These are phyloP conservation scores for Rutstroemia sydowiana DNA, from an alignment of 2,329 filamentous ascomycete species.

Conservation along the genomic window DNA sequence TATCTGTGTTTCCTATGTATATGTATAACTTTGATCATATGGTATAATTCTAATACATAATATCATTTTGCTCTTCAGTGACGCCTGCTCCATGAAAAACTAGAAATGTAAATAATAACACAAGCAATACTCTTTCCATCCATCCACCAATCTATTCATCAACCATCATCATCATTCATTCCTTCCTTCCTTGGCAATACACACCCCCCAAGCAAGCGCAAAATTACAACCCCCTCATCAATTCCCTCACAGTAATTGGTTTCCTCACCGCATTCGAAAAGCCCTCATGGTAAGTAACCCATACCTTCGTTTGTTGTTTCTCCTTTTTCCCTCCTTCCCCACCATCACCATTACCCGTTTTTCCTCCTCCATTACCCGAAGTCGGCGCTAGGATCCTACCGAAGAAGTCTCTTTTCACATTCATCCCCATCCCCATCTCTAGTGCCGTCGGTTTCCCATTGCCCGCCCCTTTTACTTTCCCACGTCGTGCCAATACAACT, in stretches of 20 bases:
- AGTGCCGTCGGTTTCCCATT: neutral
- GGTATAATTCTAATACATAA: too few relatives aligned
- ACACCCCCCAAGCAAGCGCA: neutral
- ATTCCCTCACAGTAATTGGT: constrained; percentile 72
- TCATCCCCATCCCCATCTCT: constrained; percentile 16
- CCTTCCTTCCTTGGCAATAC: too few relatives aligned
- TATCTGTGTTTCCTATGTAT: too few relatives aligned
- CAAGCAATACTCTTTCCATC: neutral
- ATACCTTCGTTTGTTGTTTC: constrained; percentile 54
- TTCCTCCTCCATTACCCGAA: constrained; percentile 23
- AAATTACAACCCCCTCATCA: constrained; percentile 53
- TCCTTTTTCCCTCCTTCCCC: constrained; percentile 39
- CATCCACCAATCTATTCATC: neutral
- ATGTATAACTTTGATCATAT: too few relatives aligned
- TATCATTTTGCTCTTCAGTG: too few relatives aligned
- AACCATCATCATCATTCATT: neutral
- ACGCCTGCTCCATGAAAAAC: too few relatives aligned
- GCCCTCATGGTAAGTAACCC: constrained; percentile 86
- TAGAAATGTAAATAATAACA: too few relatives aligned
- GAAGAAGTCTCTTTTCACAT: constrained; percentile 75
- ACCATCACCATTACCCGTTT: constrained; percentile 38
- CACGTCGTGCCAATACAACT: neutral
- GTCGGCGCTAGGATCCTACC: constrained; percentile 55
- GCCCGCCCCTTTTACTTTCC: neutral
- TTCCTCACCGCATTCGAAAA: constrained; percentile 89